Conservation (phyloP, 306 rosid species). For the Lithocarpus polystachyus region DNA sequence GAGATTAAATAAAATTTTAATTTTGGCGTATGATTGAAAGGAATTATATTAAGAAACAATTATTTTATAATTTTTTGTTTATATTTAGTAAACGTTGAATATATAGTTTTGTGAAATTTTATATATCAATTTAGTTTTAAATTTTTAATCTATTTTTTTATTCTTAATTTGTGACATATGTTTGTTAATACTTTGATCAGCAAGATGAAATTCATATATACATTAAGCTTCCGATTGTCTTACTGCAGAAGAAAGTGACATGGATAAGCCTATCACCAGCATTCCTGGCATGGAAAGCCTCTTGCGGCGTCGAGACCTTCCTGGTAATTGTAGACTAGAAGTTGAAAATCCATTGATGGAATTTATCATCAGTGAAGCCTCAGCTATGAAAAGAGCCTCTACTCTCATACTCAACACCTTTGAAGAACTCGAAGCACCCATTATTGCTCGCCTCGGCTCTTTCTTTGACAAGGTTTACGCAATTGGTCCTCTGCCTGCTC, state of each 20-base stretch:
- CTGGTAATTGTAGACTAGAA: background rate
- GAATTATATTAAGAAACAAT: no score
- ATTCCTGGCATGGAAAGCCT: background rate
- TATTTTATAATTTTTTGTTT: no score
- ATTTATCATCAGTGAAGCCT: background rate
- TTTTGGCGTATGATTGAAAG: no score
- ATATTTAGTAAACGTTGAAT: no score
- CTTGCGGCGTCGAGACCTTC: conserved; percentile 19
- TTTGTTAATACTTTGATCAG: no score
- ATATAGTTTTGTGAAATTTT: no score
- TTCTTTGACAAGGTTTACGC: background rate
- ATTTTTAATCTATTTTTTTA: no score
- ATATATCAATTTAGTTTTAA: no score
- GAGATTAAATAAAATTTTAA: no score
- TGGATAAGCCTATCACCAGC: background rate
- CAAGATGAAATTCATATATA: no score
- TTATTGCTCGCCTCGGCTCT: background rate
- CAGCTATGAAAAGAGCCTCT: background rate
- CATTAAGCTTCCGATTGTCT: no score
- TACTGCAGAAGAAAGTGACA: background rate
- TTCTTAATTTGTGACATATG: no score
- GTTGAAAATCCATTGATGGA: background rate
- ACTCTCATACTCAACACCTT: conserved; percentile 16
- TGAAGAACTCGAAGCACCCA: conserved; percentile 6
- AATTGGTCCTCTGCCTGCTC: conserved; percentile 21